Conservation (phyloP, 2,329 filamentous ascomycete species). For the Penicillium aurantiogriseum region DNA sequence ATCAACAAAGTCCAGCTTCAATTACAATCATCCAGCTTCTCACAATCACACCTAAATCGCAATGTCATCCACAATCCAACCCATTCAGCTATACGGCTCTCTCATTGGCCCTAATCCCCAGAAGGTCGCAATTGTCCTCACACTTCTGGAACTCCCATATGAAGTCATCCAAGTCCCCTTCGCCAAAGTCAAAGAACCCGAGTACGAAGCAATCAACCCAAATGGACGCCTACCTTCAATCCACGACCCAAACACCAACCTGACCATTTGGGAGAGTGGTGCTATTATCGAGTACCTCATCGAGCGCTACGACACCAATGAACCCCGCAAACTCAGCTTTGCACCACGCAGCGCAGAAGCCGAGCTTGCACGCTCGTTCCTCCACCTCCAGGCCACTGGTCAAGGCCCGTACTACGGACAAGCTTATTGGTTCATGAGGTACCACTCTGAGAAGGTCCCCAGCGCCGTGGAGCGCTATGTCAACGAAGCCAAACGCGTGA, state of each 20-base stretch:
- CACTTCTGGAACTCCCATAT: conserved; percentile 34
- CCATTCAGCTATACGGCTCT: conserved; percentile 9
- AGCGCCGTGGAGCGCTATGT: conserved; percentile 45
- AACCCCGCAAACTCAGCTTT: conserved; percentile 37
- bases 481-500: conserved; percentile 44
- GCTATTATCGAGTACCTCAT: conserved; percentile 48
- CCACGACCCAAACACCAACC: conserved; percentile 37
- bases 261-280: conserved; percentile 47
- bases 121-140: conserved; percentile 29
- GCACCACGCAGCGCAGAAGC: conserved; percentile 32
- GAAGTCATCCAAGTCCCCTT: conserved; percentile 21
- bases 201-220: conserved; percentile 31
- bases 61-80: conserved; percentile 4
- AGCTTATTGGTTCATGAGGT: conserved; percentile 43
- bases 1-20: background rate
- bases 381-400: conserved; percentile 47
- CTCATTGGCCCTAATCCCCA: conserved; percentile 27
- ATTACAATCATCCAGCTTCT: background rate
- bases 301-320: conserved; percentile 45
- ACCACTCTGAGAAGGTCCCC: conserved; percentile 42
- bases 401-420: conserved; percentile 54
- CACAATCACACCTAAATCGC: background rate
- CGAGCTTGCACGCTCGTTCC: conserved; percentile 45
- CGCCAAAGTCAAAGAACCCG: conserved; percentile 30
- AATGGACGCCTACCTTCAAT: conserved; percentile 39